Percentiles rank a stretch among this genome's conserved stretches.
phyloP scores from a whole-genome alignment of 495 filamentous ascomycete species.

The Annulohypoxylon stygium region DNA sequence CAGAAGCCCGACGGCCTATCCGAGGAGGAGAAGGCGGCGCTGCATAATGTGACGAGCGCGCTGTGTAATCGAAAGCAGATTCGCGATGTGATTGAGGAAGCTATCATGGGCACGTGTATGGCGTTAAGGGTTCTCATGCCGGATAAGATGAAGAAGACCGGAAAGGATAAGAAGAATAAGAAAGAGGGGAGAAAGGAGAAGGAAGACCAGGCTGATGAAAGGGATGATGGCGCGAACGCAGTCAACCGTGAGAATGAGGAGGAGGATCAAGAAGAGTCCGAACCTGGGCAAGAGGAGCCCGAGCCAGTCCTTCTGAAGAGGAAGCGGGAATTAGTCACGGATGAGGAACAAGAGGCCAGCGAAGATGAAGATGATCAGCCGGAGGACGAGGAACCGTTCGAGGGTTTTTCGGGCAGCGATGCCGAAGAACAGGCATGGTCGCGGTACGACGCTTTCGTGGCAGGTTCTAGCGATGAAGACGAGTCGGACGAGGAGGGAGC shows the following conservation, averaged over 20 bases:
- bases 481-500: constrained; percentile 47
- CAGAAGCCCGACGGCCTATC: constrained; percentile 59
- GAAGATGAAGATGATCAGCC: constrained; percentile 35
- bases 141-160: constrained; percentile 54
- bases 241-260: constrained; percentile 30
- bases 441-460: constrained; percentile 55
- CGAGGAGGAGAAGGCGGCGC: constrained; percentile 61
- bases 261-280: constrained; percentile 36
- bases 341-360: constrained; percentile 40
- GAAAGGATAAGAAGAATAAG: constrained; percentile 39
- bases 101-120: constrained; percentile 72
- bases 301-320: constrained; percentile 35
- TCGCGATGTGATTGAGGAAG: constrained; percentile 72
- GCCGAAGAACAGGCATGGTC: constrained; percentile 62
- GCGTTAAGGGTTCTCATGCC: constrained; percentile 70
- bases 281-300: constrained; percentile 20
- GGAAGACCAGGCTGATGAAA: constrained; percentile 41
- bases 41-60: constrained; percentile 82
- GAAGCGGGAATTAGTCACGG: constrained; percentile 28
- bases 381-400: constrained; percentile 57
- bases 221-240: constrained; percentile 23
- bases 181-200: constrained; percentile 39
- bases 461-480: constrained; percentile 58
- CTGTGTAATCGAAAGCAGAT: constrained; percentile 83
- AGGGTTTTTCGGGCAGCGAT: constrained; percentile 67